Conservation (phyloP, 306 rosid species). For the Carpinus viminea region DNA sequence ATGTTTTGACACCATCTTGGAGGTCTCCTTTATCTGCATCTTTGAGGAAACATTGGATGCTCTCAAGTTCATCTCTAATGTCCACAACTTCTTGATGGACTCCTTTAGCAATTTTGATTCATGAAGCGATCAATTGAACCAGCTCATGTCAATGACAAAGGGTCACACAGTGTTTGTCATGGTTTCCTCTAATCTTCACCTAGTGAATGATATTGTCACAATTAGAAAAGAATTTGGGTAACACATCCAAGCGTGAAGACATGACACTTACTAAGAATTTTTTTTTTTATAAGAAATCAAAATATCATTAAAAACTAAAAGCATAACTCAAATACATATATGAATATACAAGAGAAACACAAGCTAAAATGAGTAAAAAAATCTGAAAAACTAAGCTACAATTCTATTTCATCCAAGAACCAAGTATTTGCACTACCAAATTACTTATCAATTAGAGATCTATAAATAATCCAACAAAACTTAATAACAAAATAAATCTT, state of each 20-base stretch:
- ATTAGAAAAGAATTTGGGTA: too few relatives aligned
- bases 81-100: background rate
- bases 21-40: background rate
- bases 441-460: too few relatives aligned
- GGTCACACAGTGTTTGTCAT: slow-evolving; percentile 11
- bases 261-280: background rate
- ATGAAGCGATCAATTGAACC: background rate
- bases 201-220: background rate
- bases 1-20: background rate
- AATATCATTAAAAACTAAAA: too few relatives aligned
- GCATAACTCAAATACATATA: too few relatives aligned
- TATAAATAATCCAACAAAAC: too few relatives aligned
- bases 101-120: slow-evolving; percentile 3
- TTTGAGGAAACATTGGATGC: slow-evolving; percentile 8
- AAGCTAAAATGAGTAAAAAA: too few relatives aligned
- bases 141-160: background rate
- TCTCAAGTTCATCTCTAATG: slow-evolving; percentile 2
- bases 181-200: background rate
- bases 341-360: too few relatives aligned
- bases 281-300: background rate
- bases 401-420: too few relatives aligned
- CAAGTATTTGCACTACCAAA: too few relatives aligned
- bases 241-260: too few relatives aligned
- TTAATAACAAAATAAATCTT: too few relatives aligned
- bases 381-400: too few relatives aligned